Base-by-base conservation (phyloP, 179 eudicot genomes). In the Corrigiola litoralis region DNA sequence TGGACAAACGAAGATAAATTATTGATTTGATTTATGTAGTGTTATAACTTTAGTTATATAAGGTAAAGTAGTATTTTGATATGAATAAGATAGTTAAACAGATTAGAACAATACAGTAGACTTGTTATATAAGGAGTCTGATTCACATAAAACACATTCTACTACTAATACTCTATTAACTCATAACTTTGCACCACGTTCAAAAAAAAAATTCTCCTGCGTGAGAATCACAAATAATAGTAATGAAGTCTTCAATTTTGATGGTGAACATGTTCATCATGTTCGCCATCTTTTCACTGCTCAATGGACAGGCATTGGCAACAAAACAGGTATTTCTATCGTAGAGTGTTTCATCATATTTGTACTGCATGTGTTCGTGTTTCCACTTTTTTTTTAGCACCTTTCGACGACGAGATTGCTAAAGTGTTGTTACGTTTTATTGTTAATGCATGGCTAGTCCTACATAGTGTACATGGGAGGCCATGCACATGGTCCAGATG, bases 401-500 rank as follows among this genome's bases (percentile, higher is more conserved):
- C 1, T 7, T 48, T n/a, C n/a, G n/a, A n/a, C n/a, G n/a, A n/a
- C n/a, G 9, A 47, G 8, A 47, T 47, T 18, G 51, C 14, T 47
- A 47, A 1, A 13, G 13, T 32, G 14, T 21, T 4, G 11, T 5
- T 34, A 37, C 4, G 17, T 40, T 60, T 38, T 2, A 38, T 38
- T 38, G 13, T 7, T 38, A 7, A 38, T 37, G 41, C 12, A 37
- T 42, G 10, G 49, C 17, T 58, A 88, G 91, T 53, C 90, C 5
- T 88, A 88, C 47, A 52, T 88, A 33, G 89, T 88, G 60, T 88
- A 88, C 75, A 74, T 85, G 84, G 91, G 95, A 55, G 87, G 53
- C 12, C 85, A 83, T 61, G 72, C 68, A 13, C 88, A 88, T 70
- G 84, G 79, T 10, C 64, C 31, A 3, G 74, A 72, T 10, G 72